Evolutionary conservation across 129 eudicot genomes (phyloP).

Genomic region (carrot (Daucus carota)): DNA sequence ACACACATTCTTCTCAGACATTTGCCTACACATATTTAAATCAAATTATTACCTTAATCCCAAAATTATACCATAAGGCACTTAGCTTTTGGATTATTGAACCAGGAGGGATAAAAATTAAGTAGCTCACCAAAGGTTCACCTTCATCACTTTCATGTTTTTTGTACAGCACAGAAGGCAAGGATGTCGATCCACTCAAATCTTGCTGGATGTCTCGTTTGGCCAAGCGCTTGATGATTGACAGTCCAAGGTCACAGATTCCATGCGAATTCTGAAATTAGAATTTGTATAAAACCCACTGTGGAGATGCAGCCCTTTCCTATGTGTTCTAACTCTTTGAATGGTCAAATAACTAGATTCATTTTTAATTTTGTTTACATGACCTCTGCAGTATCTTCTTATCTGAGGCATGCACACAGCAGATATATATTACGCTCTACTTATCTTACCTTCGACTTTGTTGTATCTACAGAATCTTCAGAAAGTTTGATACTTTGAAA

Average conservation of each 20-base stretch:
- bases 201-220: constrained; percentile 38
- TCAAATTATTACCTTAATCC: neutral
- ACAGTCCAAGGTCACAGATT: constrained; percentile 75
- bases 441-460: constrained; percentile 52
- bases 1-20: neutral
- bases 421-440: neutral
- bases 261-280: constrained; percentile 69
- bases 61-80: neutral
- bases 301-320: neutral
- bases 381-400: neutral
- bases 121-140: constrained; percentile 27
- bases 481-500: constrained; percentile 52
- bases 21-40: neutral
- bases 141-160: constrained; percentile 42
- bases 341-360: neutral
- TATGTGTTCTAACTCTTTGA: neutral
- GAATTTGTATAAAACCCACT: constrained; percentile 13
- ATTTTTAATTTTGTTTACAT: neutral
- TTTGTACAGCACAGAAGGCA: constrained; percentile 55
- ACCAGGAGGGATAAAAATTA: neutral
- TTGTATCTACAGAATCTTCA: constrained; percentile 51
- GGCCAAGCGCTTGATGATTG: constrained; percentile 49
- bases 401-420: neutral
- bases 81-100: neutral
- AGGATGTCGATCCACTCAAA: constrained; percentile 30